Conservation (phyloP, 305 asterid species). For the Solanum hybrid region DNA sequence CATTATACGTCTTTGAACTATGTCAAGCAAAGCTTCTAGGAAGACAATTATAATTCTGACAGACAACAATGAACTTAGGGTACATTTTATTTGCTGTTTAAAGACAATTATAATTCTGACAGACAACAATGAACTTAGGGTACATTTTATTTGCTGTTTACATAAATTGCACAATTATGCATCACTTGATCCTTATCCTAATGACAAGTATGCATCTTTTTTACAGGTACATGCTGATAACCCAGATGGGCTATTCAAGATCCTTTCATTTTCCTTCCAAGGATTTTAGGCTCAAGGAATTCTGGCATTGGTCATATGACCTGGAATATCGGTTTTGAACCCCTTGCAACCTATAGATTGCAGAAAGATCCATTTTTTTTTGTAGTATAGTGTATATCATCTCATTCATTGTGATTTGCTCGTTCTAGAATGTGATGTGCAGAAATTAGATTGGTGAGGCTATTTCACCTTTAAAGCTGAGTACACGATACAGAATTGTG, state of each 20-base stretch:
- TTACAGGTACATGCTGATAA: conserved; percentile 95
- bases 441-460: not conserved
- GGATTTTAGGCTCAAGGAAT: conserved; percentile 35
- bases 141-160: not conserved
- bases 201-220: not conserved
- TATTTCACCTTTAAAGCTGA: not conserved
- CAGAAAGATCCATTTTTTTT: not conserved
- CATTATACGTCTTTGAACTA: not conserved
- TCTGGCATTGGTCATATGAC: not conserved
- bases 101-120: too few species aligned
- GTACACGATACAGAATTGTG: not conserved
- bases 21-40: not conserved
- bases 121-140: not conserved
- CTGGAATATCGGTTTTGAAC: not conserved
- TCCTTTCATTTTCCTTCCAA: conserved; percentile 86
- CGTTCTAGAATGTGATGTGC: not conserved
- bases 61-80: not conserved
- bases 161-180: not conserved
- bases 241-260: conserved; percentile 90
- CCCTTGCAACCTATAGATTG: not conserved
- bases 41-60: not conserved
- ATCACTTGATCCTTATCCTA: not conserved
- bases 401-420: not conserved
- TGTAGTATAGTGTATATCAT: not conserved
- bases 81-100: not conserved